Conservation (phyloP, 768 basidiomycete genomes). For the Mycena chlorophos region DNA sequence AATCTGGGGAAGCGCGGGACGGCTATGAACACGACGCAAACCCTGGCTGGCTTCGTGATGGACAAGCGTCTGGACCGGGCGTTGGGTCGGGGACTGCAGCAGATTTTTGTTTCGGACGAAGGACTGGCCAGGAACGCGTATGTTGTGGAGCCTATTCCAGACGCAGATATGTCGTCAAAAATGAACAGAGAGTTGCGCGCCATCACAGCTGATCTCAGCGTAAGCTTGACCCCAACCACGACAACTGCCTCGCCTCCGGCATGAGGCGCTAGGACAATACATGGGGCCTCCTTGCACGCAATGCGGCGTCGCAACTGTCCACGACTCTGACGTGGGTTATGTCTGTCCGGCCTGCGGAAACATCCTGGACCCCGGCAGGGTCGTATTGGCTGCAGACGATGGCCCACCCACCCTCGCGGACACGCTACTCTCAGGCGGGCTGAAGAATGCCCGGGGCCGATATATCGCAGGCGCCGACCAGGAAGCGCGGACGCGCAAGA, state of each 20-base stretch:
- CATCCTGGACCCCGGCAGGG: slow-evolving; percentile 63
- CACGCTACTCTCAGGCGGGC: slow-evolving; percentile 33
- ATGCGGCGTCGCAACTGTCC: slow-evolving; percentile 53
- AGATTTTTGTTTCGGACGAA: neutral
- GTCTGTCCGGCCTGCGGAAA: slow-evolving; percentile 75
- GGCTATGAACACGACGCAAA: neutral
- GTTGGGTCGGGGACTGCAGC: neutral
- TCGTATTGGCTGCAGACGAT: slow-evolving; percentile 52
- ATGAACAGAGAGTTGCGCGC: no score
- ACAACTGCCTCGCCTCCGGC: no score
- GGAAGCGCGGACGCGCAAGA: slow-evolving; percentile 63
- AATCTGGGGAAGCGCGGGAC: neutral
- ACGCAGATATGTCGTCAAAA: neutral
- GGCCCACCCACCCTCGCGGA: slow-evolving; percentile 37
- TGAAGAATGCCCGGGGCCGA: slow-evolving; percentile 56
- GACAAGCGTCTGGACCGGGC: neutral
- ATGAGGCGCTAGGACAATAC: no score
- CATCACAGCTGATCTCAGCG: no score
- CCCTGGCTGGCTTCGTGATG: neutral
- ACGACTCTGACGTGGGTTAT: slow-evolving; percentile 60
- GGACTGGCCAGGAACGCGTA: neutral
- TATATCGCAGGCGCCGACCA: slow-evolving; percentile 65
- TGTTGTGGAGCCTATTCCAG: neutral
- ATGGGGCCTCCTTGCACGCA: slow-evolving; percentile 46
- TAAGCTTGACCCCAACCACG: no score